Evolutionary conservation across 495 filamentous ascomycete species (phyloP).

Genomic region (Haplographium delicatum): DNA sequence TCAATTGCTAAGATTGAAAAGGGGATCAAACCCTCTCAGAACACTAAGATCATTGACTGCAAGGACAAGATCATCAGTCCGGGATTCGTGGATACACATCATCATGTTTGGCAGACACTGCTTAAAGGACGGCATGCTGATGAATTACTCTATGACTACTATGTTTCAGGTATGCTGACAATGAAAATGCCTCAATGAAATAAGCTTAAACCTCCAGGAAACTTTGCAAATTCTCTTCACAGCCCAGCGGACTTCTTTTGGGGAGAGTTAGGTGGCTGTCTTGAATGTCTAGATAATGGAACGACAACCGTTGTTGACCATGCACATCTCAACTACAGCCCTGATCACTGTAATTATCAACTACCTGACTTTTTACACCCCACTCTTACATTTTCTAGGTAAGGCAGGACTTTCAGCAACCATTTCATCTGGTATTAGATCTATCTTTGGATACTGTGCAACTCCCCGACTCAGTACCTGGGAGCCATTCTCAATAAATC

Average conservation of each 20-base stretch:
- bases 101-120: conserved; percentile 47
- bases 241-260: conserved; percentile 45
- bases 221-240: conserved; percentile 28
- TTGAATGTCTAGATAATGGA: conserved; percentile 49
- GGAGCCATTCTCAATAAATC: conserved; percentile 31
- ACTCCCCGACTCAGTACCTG: conserved; percentile 31
- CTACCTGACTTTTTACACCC: neutral
- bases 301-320: conserved; percentile 56
- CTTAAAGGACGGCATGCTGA: conserved; percentile 28
- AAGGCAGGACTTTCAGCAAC: conserved; percentile 36
- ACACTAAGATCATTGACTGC: conserved; percentile 36
- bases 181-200: conserved; percentile 18
- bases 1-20: conserved; percentile 17
- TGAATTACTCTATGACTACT: conserved; percentile 36
- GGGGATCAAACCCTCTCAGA: conserved; percentile 1
- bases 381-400: conserved; percentile 21
- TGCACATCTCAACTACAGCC: conserved; percentile 43
- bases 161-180: conserved; percentile 27
- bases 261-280: conserved; percentile 46
- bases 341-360: conserved; percentile 31
- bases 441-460: conserved; percentile 42
- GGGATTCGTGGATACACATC: conserved; percentile 51
- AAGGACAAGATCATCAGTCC: conserved; percentile 42
- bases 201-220: conserved; percentile 18
- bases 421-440: conserved; percentile 40